Evolutionary conservation across 1,139 yeast species (phyloP), one percentile per base, ranked within the genome.

Genomic region (Diutina rugosa): DNA sequence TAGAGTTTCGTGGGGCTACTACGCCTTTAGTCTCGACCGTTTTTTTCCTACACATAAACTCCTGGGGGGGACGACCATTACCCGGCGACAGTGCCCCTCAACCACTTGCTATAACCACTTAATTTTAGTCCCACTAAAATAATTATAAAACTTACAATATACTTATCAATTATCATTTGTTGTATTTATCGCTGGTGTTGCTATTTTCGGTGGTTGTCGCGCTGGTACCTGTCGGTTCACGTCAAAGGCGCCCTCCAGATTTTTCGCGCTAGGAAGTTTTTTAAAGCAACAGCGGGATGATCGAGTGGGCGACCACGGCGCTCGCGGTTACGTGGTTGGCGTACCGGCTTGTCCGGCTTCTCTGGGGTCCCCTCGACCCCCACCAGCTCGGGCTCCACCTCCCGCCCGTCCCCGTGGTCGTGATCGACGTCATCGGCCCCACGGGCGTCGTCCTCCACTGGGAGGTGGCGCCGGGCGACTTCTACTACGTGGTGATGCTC

Each of bases 351-450:
- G 35, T 49, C 29, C 35, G 44, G 10, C 28, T 49, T 6, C 44
- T 49, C 8, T 30, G 41, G 44, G 26, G 41, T 12, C 53, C 53
- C 10, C 7, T 32, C 29, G 53, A 49, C 14, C 10, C 16, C 44
- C 10, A 32, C 12, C 29, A 28, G 26, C 32, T 49, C 28, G 53
- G 53, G 26, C 35, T 74, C 54, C 77, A 73, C 56, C 73, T 76
- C 47, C 80, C 80, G 9, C 75, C 72, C 59, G 63, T 72, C 5
- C 79, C 80, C 26, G 65, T 61, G 44, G 67, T 76, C 44, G 74
- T 78, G 59, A 68, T 76, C 41, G 80, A 76, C 62, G 67, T 72
- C 55, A 65, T 76, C 54, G 64, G 67, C 26, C 59, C 63, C 38
- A 60, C 60, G 41, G 67, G 73, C 30, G 72, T 73, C 10, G 67